phyloP scores from a whole-genome alignment of 164 flowering plant species.

The Santalum album region DNA sequence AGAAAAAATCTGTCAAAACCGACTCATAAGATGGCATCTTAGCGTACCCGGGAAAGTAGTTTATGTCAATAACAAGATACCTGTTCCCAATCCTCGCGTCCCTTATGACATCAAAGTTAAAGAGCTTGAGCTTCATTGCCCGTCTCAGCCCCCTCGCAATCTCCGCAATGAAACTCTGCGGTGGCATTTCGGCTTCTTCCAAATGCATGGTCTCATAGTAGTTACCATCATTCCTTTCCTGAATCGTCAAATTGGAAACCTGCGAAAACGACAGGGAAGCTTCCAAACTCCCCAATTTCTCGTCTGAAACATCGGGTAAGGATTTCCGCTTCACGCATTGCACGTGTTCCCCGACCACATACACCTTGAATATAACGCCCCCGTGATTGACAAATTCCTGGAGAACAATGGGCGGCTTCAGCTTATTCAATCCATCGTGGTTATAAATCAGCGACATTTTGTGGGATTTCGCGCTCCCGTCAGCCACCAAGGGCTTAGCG shows the following conservation, averaged over 20 bases:
- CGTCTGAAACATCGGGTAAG: conserved; percentile 63
- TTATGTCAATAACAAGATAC: conserved; percentile 70
- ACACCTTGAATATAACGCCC: conserved; percentile 82
- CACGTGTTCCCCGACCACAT: conserved; percentile 67
- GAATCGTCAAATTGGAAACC: conserved; percentile 51
- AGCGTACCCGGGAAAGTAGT: conserved; percentile 82
- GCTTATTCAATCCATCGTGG: conserved; percentile 39
- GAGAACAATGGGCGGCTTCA: conserved; percentile 58
- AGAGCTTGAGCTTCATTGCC: conserved; percentile 45
- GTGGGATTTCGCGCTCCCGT: conserved; percentile 78
- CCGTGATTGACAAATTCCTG: conserved; percentile 91
- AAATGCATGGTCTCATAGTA: conserved; percentile 40
- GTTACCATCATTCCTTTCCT: conserved; percentile 24
- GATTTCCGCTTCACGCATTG: conserved; percentile 72
- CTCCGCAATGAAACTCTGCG: conserved; percentile 40
- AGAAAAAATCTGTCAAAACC: conserved; percentile 66
- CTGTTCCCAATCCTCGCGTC: conserved; percentile 51
- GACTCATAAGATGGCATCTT: conserved; percentile 75
- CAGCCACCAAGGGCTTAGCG: conserved; percentile 81
- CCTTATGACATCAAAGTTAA: conserved; percentile 80
- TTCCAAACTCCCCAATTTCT: conserved; percentile 37
- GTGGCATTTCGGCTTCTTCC: conserved; percentile 59
- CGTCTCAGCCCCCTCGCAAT: conserved; percentile 48
- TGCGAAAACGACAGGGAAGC: conserved; percentile 61
- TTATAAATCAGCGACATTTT: conserved; percentile 65